Evolutionary conservation across 1,284 basidiomycete genomes (phyloP), one percentile per base, ranked within the genome.

Genomic region (Cryptococcus sp.): DNA sequence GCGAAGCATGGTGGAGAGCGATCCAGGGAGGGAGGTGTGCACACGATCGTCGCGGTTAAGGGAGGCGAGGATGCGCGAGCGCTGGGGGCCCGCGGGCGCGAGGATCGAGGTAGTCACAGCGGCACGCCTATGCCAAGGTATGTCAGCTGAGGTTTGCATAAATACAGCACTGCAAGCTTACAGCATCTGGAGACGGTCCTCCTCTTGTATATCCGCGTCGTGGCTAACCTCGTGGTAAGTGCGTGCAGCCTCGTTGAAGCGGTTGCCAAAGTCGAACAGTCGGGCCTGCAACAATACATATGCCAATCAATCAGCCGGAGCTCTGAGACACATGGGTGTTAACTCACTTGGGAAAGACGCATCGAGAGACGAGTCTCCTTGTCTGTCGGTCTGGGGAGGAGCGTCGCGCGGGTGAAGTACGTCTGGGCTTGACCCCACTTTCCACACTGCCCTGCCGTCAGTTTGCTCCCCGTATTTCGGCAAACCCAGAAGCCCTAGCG

Each of bases 51-150:
- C 96, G 47, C 95, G 84, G 73, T 91, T 94, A 52, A 98, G 82
- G 23, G 91, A 87, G 6, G 92, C 90, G 50, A 99, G 84, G 7
- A 97, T 82, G 38, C 95, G 86, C 18, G 92, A 92, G 40, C 96
- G 87, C 72, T 92, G 91, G 3, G 95, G 94, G 0, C 96, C 96
- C 21, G 96, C 93, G 1, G 95, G 94, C 1, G 94, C 93, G n/a
- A 98, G 84, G 55, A 99, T 91, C 6, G 91, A 91, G 67, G 93
- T 95, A 0, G 91, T 94, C 18, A 98, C 91, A 9, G 96, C 92
- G 38, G 91, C 89, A 49, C 86, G 82, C 20, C 91, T 95, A 69
- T 4, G 36, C 0, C 24, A 28, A 7, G 48, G 28, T 9, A 33
- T 9, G 28, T 33, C 28, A 33, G 28, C 9, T 33, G 28, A 33